A percentile compares a stretch with the other conserved stretches of the same genome.
Conservation (phyloP, 2,329 filamentous ascomycete species). For the Colletotrichum melonis region DNA sequence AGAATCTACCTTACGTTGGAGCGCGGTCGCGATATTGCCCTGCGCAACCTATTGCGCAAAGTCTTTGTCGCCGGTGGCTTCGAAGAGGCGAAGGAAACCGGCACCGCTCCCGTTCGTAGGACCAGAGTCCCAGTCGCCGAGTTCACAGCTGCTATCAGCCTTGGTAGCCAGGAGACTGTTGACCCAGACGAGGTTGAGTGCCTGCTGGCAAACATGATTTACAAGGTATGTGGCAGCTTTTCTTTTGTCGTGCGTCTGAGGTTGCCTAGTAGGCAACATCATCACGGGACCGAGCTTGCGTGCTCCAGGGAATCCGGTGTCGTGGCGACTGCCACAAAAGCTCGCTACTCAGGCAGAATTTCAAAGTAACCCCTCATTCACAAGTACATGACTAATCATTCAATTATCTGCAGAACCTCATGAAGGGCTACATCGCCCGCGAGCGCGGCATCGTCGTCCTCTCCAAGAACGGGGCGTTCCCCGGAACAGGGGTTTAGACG, state of each 20-base stretch:
- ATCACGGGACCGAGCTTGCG: not conserved
- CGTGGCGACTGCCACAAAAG: not conserved
- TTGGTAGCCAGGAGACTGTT: slow-evolving; percentile 75
- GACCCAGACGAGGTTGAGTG: slow-evolving; percentile 97
- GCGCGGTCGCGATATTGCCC: slow-evolving; percentile 87
- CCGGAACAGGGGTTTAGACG: slow-evolving; percentile 79
- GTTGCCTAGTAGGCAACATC: slow-evolving; percentile 17
- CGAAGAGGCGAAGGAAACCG: slow-evolving; percentile 78
- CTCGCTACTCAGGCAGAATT: not conserved
- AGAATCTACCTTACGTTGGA: slow-evolving; percentile 96
- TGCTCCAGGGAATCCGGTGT: slow-evolving; percentile 1
- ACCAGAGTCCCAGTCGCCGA: slow-evolving; percentile 86
- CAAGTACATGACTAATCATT: slow-evolving; percentile 47
- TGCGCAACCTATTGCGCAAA: slow-evolving; percentile 92
- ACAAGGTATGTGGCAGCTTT: slow-evolving; percentile 76
- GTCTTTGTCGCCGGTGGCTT: slow-evolving; percentile 89
- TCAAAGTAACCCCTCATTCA: slow-evolving; percentile 4
- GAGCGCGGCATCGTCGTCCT: slow-evolving; percentile 91
- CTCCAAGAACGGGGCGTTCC: slow-evolving; percentile 93
- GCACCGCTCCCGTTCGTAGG: slow-evolving; percentile 70
- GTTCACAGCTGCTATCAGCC: slow-evolving; percentile 85
- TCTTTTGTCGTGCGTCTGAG: not conserved
- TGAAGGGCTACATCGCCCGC: slow-evolving; percentile 98
- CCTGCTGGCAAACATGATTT: slow-evolving; percentile 94
- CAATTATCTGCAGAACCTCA: slow-evolving; percentile 73